Evolutionary conservation across 225 moss, liverwort and hornwort genomes (phyloP).

Genomic region (Straminergon stramineum): DNA sequence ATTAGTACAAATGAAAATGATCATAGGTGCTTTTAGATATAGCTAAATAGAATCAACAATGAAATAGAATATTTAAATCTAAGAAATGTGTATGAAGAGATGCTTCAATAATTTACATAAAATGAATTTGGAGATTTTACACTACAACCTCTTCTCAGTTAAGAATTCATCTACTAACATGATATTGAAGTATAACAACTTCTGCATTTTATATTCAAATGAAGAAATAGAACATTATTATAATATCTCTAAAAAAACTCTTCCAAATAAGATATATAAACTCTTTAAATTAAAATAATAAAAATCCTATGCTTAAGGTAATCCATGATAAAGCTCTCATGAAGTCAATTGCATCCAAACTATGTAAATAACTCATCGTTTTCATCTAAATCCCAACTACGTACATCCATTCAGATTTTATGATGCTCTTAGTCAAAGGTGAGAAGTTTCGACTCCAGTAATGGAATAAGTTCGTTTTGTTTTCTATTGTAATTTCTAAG

Average conservation of each 20-base stretch:
- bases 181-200: not conserved
- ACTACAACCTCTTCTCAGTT: not conserved
- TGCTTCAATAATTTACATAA: not conserved
- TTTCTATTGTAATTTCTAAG: not conserved
- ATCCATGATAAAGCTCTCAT: not conserved
- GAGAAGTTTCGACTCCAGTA: not conserved
- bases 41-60: fast-evolving
- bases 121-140: not conserved
- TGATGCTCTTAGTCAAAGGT: not conserved
- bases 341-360: not conserved
- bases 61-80: not conserved
- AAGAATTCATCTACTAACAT: not conserved
- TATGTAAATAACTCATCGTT: not conserved
- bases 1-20: not conserved
- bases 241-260: too few relatives aligned
- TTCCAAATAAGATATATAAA: not conserved
- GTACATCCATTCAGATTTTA: not conserved
- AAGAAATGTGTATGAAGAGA: not conserved
- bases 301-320: too few relatives aligned
- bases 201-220: not conserved
- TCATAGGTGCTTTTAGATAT: too few relatives aligned
- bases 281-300: not conserved
- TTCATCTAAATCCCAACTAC: not conserved
- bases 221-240: not conserved
- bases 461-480: not conserved